Evolutionary conservation across 108 stramenopile genomes (phyloP).

Genomic region (Nitzschia palea): DNA sequence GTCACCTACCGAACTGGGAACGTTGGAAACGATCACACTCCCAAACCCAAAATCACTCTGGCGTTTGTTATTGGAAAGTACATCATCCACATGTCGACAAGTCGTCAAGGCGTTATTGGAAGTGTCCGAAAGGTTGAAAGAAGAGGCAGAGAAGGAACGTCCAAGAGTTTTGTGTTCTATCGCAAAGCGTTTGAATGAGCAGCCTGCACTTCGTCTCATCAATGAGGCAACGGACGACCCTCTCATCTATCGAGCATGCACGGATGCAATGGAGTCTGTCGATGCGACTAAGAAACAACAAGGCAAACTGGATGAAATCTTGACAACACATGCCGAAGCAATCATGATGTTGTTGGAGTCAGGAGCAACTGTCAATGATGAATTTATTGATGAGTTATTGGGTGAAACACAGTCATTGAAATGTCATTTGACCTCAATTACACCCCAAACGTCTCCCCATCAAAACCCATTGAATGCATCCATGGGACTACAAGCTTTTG

Average conservation of each 20-base stretch:
- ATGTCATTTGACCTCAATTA: too few relatives aligned
- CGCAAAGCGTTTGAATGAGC: conserved; percentile 10
- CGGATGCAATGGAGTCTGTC: conserved; percentile 31
- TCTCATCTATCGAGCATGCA: conserved; percentile 16
- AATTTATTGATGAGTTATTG: conserved; percentile 40
- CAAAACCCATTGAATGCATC: background rate
- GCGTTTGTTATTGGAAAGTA: conserved; percentile 44
- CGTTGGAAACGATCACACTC: background rate
- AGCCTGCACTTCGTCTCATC: conserved; percentile 39
- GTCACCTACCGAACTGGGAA: background rate
- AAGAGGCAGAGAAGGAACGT: conserved; percentile 20
- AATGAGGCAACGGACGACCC: conserved; percentile 23
- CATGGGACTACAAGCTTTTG: background rate
- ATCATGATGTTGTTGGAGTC: conserved; percentile 33
- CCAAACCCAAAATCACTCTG: conserved; percentile 43
- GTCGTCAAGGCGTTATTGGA: conserved; percentile 36
- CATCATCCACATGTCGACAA: conserved; percentile 25
- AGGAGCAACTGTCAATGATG: conserved; percentile 37
- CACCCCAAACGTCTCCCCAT: background rate
- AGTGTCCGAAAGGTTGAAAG: conserved; percentile 35
- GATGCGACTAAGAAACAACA: conserved; percentile 6
- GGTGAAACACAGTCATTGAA: conserved; percentile 4
- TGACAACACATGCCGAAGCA: conserved; percentile 30
- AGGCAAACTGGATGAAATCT: conserved; percentile 33
- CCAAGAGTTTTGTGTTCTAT: conserved; percentile 12